Base-by-base conservation (phyloP, 306 rosid genomes). In the Oxytropis ochrocephala region DNA sequence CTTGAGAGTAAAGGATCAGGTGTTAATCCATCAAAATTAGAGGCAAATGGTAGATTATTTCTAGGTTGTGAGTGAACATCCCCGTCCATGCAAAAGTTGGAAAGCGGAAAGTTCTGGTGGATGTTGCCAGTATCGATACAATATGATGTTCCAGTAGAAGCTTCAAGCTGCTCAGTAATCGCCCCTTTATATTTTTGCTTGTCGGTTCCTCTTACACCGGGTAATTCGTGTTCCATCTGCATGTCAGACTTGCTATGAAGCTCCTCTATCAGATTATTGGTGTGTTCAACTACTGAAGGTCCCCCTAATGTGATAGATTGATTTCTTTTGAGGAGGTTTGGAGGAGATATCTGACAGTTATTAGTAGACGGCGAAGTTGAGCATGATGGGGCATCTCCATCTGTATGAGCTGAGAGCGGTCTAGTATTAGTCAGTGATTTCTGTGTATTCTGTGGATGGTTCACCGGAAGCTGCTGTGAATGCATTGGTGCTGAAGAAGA, bases 351-450 rank as follows among this genome's bases (percentile, higher is more conserved):
- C 79, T 83, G 91, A 82, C 87, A 79, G 43, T 88, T 92, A 70
- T 90, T 90, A 32, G 94, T 82, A 68, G 98, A 90, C 21, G 96
- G 98, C 14, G 98, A 90, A 70, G 96, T 90, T 66, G 96, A 90
- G 78, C 98, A 93, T 30, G 98, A 93, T 4, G 98, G 98, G 48
- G 88, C 90, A 58, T 93, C 97, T 48, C 86, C 96, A 44, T 90
- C 98, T 4, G 96, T 85, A 70, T 86, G 78, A 54, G 81, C 85
- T 19, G 98, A 89, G 53, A 86, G 91, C 61, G 85, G 85, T 82
- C 88, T 79, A 59, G 89, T 85, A 75, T 72, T 78, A 29, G 77
- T 69, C 16, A 70, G 83, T 35, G 96, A 84, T 80, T 93, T 88
- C 69, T 82, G 96, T 74, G 85, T 81, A 79, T 73, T 82, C 69